These are phyloP conservation scores for Penicillium aurantiogriseum DNA, from an alignment of 2,329 filamentous ascomycete genomes.

Conservation along the genomic window DNA sequence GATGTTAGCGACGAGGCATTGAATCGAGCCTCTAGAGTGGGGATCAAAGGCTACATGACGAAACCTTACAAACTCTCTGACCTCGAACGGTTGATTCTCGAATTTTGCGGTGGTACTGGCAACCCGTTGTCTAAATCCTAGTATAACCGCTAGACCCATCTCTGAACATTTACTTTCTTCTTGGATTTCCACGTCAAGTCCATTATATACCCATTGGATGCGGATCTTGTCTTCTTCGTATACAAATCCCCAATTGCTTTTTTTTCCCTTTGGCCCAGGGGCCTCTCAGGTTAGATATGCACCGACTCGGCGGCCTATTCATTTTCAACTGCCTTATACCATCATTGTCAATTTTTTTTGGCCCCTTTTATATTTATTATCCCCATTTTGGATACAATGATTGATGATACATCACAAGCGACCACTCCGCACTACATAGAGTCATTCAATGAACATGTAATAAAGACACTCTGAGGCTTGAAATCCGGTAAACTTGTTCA, in stretches of 20 bases:
- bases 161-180: background rate
- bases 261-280: background rate
- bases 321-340: slow-evolving; percentile 20
- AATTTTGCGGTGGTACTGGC: slow-evolving; percentile 40
- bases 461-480: background rate
- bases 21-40: slow-evolving; percentile 58
- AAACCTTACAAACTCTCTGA: slow-evolving; percentile 66
- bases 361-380: slow-evolving; percentile 14
- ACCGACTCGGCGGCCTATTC: slow-evolving; percentile 2
- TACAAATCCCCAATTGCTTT: background rate
- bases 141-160: background rate
- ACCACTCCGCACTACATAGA: background rate
- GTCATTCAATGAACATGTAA: slow-evolving; percentile 1
- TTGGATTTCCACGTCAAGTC: background rate
- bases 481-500: background rate
- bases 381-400: slow-evolving; percentile 23
- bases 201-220: slow-evolving; percentile 17
- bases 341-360: slow-evolving; percentile 13
- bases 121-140: background rate
- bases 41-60: slow-evolving; percentile 67
- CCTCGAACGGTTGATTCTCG: slow-evolving; percentile 59
- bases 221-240: background rate
- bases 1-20: slow-evolving; percentile 65
- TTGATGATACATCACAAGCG: slow-evolving; percentile 21
- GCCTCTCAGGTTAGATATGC: slow-evolving; percentile 1